phyloP scores from a whole-genome alignment of 2,329 filamentous ascomycete genomes.

The Ophiostoma perfectum region DNA sequence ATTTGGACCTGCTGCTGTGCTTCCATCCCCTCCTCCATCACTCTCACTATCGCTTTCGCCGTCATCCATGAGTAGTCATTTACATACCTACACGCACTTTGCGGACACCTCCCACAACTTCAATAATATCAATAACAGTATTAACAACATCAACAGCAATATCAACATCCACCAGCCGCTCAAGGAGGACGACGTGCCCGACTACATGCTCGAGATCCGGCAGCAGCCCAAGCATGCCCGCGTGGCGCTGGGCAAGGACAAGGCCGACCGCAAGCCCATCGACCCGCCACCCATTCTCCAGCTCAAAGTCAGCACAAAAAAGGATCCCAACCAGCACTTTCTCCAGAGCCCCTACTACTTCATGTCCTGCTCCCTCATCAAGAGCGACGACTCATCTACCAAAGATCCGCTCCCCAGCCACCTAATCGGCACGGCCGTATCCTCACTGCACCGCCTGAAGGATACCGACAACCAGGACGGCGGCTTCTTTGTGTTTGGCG shows the following conservation, averaged over 20 bases:
- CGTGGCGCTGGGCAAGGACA: conserved; percentile 68
- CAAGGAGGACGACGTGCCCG: conserved; percentile 25
- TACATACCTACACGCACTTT: conserved; percentile 24
- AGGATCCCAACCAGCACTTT: conserved; percentile 44
- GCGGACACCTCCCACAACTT: conserved; percentile 21
- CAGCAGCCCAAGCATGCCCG: conserved; percentile 64
- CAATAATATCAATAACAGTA: neutral
- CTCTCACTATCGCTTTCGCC: conserved; percentile 10
- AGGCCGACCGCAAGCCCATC: conserved; percentile 76
- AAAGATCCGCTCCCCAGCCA: conserved; percentile 43
- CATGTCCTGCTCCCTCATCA: conserved; percentile 42
- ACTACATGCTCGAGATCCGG: conserved; percentile 42
- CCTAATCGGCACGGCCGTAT: conserved; percentile 67
- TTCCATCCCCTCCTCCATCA: neutral
- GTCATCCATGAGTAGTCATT: conserved; percentile 25
- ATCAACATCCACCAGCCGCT: conserved; percentile 14
- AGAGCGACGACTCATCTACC: conserved; percentile 39
- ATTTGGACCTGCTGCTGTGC: conserved; percentile 13
- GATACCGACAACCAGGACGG: conserved; percentile 72
- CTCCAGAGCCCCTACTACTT: conserved; percentile 53
- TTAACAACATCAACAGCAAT: neutral
- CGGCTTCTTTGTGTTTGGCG: conserved; percentile 86
- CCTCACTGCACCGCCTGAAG: conserved; percentile 76
- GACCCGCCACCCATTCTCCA: conserved; percentile 83
- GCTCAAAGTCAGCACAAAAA: conserved; percentile 48